Evolutionary conservation across 2,329 filamentous ascomycete genomes (phyloP), one percentile per base, ranked within the genome.

Genomic region (Knoxdaviesia capensis): DNA sequence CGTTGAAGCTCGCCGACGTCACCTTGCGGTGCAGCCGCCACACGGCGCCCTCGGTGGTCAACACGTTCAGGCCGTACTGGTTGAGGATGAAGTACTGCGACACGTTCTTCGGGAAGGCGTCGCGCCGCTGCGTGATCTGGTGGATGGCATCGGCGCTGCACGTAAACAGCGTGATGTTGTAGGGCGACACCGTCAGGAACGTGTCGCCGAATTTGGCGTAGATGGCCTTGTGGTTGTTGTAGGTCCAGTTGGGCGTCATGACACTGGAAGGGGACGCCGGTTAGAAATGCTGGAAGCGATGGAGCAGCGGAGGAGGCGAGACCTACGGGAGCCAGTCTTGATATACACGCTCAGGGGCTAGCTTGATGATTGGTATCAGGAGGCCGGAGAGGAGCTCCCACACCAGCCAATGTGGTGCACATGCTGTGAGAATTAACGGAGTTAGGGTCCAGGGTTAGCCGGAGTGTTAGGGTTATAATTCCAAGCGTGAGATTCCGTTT

Each of bases 21-120:
- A 77, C 68, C 57, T 80, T 84, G 46, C 81, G 71, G 54, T 88
- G 81, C 57, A 71, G 66, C 32, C 75, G 74, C 82, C 80, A 88
- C 31, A 69, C 58, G 1, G 62, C 53, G 1, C 80, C 80, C 55
- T 87, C 81, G 2, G 77, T 74, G 0, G 73, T 74, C 28, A 87
- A 58, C 2, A 87, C 68, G 53, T 83, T 88, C 43, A 73, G 66
- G 34, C 82, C 81, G 53, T 79, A 87, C 43, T 55, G 51, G 9
- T 51, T 48, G 41, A 64, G 47, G 37, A 59, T 54, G 43, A 48
- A 51, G 48, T 62, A 63, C 20, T 50, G 51, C 31, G 56, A 53
- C 6, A 52, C 47, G 47, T 52, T 55, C 48, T 62, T 62, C 38
- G 77, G 77, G 51, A 87, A 87, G 46, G 76, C 70, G 39, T 80